A percentile compares a stretch with the other conserved stretches of the same genome.
Conservation (phyloP, 2,329 filamentous ascomycete genomes). For the Fusarium poae region DNA sequence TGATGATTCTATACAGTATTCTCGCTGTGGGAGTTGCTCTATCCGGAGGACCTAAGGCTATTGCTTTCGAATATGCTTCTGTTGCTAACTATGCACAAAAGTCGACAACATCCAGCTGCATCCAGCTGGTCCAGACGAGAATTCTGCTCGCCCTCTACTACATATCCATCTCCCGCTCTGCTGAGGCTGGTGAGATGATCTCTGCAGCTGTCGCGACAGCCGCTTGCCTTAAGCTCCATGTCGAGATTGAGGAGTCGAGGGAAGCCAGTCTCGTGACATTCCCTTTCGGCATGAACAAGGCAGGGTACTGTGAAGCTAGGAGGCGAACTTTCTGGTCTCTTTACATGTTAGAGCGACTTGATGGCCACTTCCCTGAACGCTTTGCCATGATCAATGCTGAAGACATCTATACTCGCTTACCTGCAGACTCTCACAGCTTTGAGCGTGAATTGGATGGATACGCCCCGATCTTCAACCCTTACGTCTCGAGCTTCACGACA, state of each 20-base stretch:
- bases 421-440: slow-evolving; percentile 71
- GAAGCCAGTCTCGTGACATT: slow-evolving; percentile 57
- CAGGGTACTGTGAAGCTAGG: slow-evolving; percentile 73
- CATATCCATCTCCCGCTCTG: slow-evolving; percentile 70
- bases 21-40: slow-evolving; percentile 57
- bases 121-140: slow-evolving; percentile 76
- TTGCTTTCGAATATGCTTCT: slow-evolving; percentile 58
- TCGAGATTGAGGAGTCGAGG: slow-evolving; percentile 66
- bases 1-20: slow-evolving; percentile 62
- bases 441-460: slow-evolving; percentile 69
- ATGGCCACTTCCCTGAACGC: slow-evolving; percentile 67
- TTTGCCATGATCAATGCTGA: slow-evolving; percentile 70
- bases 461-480: slow-evolving; percentile 72
- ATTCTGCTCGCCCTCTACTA: slow-evolving; percentile 77
- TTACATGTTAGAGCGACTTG: slow-evolving; percentile 77
- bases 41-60: slow-evolving; percentile 55
- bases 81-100: slow-evolving; percentile 69
- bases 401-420: slow-evolving; percentile 76
- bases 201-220: slow-evolving; percentile 72
- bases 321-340: slow-evolving; percentile 79
- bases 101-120: slow-evolving; percentile 47
- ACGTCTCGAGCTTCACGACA: slow-evolving; percentile 45
- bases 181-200: slow-evolving; percentile 73
- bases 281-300: slow-evolving; percentile 69
- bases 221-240: slow-evolving; percentile 71